Evolutionary conservation across 495 filamentous ascomycete species (phyloP), one percentile per base, ranked within the genome.

Genomic region (Aspergillus steynii): DNA sequence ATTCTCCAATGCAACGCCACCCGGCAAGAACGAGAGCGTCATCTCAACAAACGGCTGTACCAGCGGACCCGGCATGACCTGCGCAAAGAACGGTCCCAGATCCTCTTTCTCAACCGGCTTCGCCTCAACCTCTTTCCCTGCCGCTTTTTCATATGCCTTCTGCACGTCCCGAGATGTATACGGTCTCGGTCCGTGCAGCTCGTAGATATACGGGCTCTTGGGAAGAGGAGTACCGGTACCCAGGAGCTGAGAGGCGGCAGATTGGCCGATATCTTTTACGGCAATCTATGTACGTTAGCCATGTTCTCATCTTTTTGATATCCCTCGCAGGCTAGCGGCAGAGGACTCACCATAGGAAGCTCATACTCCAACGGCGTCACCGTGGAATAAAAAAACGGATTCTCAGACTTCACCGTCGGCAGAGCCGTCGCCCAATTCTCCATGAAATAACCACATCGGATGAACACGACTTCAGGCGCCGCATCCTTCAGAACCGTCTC

Each of bases 391-490:
- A 62, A 52, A 42, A 53, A 45, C 34, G 60, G 55, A 1, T 29
- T 5, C 27, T 62, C 55, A 1, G 37, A 32, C 5, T 48, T 31
- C 20, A 62, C 60, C 1, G 55, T 53, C 6, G 9, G 5, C 4
- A 62, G 6, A 0, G 37, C 55, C 0, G 49, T 0, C 10, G 49
- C 60, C 60, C 60, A 62, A 20, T 58, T 62, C 37, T 62, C 60
- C 60, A 62, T 62, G 27, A 62, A 58, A 58, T 62, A 62, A 8
- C 49, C 55, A 46, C 55, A 57, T 29, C 60, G 48, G 14, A 56
- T 47, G 46, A 62, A 28, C n/a, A 62, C 49, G 0, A 58, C 49
- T 46, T 62, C 60, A 0, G 34, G 27, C 1, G 55, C 60, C 3
- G 55, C 60, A 20, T 58, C 55, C 1, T 31, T 25, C 26, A 62